Percentiles rank a stretch among this genome's conserved stretches.
Evolutionary conservation across 2,329 filamentous ascomycete genomes (phyloP).

Genomic region (Paecilomyces sp.): DNA sequence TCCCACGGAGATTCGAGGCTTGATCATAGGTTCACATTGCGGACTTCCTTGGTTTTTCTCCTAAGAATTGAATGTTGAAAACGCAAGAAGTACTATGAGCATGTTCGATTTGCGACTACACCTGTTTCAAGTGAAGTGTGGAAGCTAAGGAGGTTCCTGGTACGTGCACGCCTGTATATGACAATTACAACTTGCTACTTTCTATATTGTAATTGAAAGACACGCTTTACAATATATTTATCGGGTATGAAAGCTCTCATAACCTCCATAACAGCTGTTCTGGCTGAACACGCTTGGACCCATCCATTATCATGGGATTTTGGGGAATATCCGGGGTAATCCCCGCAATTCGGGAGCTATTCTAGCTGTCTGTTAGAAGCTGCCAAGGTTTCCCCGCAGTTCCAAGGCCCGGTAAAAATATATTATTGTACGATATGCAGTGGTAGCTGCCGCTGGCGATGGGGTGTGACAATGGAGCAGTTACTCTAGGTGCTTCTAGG

Average conservation of each 20-base stretch:
- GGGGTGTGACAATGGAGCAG: no score
- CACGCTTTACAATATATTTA: background rate
- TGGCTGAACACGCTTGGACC: background rate
- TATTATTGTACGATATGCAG: background rate
- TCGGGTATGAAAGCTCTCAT: background rate
- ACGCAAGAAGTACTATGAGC: background rate
- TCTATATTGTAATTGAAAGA: background rate
- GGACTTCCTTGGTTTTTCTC: no score
- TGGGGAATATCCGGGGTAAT: background rate
- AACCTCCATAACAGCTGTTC: background rate
- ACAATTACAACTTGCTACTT: background rate
- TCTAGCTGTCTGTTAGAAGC: background rate
- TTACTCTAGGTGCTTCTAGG: no score
- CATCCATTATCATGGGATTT: background rate
- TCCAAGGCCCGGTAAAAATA: background rate
- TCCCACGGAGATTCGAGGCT: no score
- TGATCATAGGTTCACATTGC: no score
- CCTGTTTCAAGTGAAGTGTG: background rate
- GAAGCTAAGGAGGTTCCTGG: background rate
- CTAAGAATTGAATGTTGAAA: no score
- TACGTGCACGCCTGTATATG: background rate
- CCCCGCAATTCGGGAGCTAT: background rate
- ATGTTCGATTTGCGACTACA: background rate
- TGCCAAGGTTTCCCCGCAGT: background rate
- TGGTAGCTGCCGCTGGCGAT: background rate